phyloP scores from a whole-genome alignment of 371 early-diverging fungal species.

The Mucor racemosus region DNA sequence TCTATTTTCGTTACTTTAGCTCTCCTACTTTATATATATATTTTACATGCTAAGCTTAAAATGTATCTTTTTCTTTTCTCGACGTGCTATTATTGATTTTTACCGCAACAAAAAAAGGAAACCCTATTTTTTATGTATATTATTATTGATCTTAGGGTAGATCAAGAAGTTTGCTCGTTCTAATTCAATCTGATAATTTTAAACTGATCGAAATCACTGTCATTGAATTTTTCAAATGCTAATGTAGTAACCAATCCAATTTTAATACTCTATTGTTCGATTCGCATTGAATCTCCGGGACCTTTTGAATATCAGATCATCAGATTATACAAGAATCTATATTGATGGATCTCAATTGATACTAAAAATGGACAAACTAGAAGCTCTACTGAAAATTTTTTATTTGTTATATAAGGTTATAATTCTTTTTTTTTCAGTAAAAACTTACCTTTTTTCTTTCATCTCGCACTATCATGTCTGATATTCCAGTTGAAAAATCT shows the following conservation, averaged over 20 bases:
- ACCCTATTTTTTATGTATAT: no score
- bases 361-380: not conserved
- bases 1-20: not conserved
- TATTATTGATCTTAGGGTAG: no score
- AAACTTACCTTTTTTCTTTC: not conserved
- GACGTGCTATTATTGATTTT: no score
- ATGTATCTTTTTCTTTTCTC: no score
- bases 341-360: not conserved
- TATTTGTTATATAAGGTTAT: not conserved
- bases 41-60: no score
- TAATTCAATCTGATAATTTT: no score
- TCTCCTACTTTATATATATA: not conserved
- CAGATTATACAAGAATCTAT: conserved; percentile 19
- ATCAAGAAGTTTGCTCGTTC: no score
- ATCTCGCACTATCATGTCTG: conserved; percentile 2
- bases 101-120: no score
- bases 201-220: no score
- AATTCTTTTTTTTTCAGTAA: not conserved
- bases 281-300: not conserved
- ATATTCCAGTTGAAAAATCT: not conserved
- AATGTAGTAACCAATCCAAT: not conserved
- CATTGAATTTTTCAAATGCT: not conserved
- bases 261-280: not conserved
- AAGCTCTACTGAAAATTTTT: not conserved
- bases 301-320: conserved; percentile 24